Base-by-base conservation (phyloP, 2,329 filamentous ascomycete species). In the Pseudodiploospora longispora region DNA sequence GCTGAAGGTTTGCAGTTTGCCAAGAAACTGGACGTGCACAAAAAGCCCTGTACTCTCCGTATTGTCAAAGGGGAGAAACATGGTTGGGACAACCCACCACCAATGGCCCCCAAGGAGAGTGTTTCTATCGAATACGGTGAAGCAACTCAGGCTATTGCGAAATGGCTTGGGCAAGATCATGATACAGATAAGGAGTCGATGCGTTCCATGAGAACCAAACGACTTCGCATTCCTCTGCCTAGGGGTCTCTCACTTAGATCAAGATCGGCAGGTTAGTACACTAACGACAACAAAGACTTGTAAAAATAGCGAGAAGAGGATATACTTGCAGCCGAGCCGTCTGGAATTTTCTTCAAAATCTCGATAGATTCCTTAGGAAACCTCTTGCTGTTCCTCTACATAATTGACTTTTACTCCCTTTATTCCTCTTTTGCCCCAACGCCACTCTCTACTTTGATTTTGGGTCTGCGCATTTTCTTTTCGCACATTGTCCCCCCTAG, bases 1-100 rank as follows among this genome's bases (percentile, higher is more conserved):
- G 65, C 64, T 2, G 79, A 83, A 55, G 78, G 76, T 8, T 66
- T 82, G 47, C 67, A 70, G 4, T 82, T 89, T 50, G 72, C 77
- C 8, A 69, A 78, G 41, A 69, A 82, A 19, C 59, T 88, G 6
- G 59, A 67, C 39, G 39, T 47, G 5, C 48, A 54, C 7, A 54
- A 60, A 6, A 64, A 63, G 48, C 48, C 53, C 9, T 56, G 67
- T 43, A 66, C 58, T 4, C 48, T 69, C 29, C 67, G 71, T n/a
- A 51, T 74, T 6, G 70, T 74, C 4, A 53, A 65, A 32, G 64
- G 63, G 7, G 70, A 72, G 51, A 66, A 66, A 45, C 71, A 74
- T 46, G 71, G 61, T 2, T 74, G 71, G 71, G 70, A 74, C 48
- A 71, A 71, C 36, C 69, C 70, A 1, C 62, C 64, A 3, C 69